These are phyloP conservation scores for Fusarium sp. DNA, from an alignment of 2,329 filamentous ascomycete species.

Conservation along the genomic window DNA sequence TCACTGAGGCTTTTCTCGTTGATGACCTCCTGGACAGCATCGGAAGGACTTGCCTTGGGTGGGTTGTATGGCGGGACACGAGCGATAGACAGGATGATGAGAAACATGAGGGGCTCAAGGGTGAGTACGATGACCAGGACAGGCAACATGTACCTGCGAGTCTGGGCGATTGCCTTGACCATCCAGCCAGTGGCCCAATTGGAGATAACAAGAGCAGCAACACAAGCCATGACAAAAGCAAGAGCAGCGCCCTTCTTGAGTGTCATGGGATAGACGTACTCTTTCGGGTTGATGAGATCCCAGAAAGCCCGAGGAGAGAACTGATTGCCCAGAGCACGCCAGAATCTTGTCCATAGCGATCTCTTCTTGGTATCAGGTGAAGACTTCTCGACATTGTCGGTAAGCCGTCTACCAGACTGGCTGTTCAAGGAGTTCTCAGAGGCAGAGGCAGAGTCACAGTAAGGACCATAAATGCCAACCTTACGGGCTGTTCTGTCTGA, in stretches of 20 bases:
- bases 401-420: accelerated
- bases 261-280: conserved; percentile 2
- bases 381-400: neutral
- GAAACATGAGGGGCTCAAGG: conserved; percentile 12
- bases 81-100: conserved; percentile 7
- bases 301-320: conserved; percentile 5
- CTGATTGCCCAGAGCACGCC: neutral
- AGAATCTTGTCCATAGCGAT: neutral
- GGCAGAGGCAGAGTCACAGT: neutral
- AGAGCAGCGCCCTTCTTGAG: conserved; percentile 4
- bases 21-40: accelerated
- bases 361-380: neutral
- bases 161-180: neutral
- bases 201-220: neutral
- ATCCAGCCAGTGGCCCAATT: conserved; percentile 1
- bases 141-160: neutral
- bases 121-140: conserved; percentile 9
- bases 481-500: neutral
- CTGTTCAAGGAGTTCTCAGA: neutral
- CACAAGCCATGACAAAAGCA: neutral
- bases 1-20: neutral
- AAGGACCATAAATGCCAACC: conserved; percentile 1
- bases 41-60: neutral
- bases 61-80: neutral
- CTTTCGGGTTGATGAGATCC: neutral